Base-by-base conservation (phyloP, 2,329 filamentous ascomycete genomes). In the Ophiostoma angusticollis region DNA sequence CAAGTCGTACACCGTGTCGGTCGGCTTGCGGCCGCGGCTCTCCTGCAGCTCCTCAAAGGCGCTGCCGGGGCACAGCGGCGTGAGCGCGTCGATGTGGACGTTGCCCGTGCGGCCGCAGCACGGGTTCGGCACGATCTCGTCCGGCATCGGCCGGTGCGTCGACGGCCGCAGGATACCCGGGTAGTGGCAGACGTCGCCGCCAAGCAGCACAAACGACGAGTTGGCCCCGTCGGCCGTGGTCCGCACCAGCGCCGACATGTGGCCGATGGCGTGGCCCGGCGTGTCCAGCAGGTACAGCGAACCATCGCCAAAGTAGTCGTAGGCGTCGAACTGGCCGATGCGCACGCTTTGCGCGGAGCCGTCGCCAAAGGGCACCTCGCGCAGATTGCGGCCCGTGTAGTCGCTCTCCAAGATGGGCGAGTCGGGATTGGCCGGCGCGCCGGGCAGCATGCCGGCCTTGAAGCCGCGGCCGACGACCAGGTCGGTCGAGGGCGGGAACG, bases 391-490 rank as follows among this genome's bases (percentile, higher is more conserved):
- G 31, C 37, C 39, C 9, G 24, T 18, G 14, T 43, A 46, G 32
- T 47, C 43, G 27, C 33, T 31, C 17, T 47, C 45, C 11, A 35
- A 32, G 14, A 48, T 28, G 9, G 42, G 35, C 9, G 48, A 45
- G 6, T 49, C 42, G 6, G 46, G 39, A 18, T 45, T 37, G 5
- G 46, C 41, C 1, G 50, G 50, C 25, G 45, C 48, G 9, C 45
- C 49, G 4, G 50, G 50, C 23, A 45, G 35, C 29, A 45, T 43
- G 2, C 16, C 31, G 3, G 44, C 38, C 21, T 40, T 46, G 41
- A 52, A 49, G 6, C 49, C 50, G 1, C 48, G 49, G 9, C 48
- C 50, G 13, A 52, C 48, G 12, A 52, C 42, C 12, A 52, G 33
- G 16, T 48, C 47, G 6, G 42, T 45, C 12, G 44, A 43, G 1